Percentiles rank a stretch among this genome's conserved stretches.
phyloP scores from a whole-genome alignment of 345 rosid genomes.

The Eucalyptus rudis region DNA sequence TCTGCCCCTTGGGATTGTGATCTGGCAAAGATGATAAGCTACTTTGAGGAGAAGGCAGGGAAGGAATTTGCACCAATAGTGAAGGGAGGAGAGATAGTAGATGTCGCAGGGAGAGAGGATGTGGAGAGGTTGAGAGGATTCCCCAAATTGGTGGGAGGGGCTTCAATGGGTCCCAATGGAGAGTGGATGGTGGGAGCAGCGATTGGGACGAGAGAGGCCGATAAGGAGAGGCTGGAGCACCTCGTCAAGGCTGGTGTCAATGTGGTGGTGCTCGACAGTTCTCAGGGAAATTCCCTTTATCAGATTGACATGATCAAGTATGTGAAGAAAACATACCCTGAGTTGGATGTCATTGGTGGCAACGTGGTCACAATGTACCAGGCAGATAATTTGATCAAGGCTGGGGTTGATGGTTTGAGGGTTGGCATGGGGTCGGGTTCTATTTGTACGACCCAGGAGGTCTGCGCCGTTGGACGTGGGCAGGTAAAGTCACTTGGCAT shows the following conservation, averaged over 20 bases:
- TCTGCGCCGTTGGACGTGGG: conserved; percentile 91
- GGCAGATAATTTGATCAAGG: conserved; percentile 75
- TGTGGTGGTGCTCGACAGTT: conserved; percentile 75
- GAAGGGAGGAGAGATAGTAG: conserved; percentile 51
- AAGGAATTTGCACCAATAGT: conserved; percentile 43
- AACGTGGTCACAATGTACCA: conserved; percentile 83
- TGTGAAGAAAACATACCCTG: conserved; percentile 50
- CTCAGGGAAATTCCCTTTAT: conserved; percentile 85
- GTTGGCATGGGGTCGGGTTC: conserved; percentile 98
- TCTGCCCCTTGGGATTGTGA: conserved; percentile 45
- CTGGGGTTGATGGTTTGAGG: conserved; percentile 77
- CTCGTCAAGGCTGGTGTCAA: conserved; percentile 60
- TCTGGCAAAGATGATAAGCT: conserved; percentile 27
- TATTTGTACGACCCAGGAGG: conserved; percentile 94
- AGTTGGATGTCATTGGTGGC: conserved; percentile 82
- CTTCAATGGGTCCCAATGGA: conserved; percentile 62
- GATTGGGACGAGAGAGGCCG: conserved; percentile 67
- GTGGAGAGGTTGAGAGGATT: conserved; percentile 60
- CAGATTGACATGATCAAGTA: conserved; percentile 86
- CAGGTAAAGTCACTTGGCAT: conserved; percentile 42
- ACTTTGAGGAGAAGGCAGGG: conserved; percentile 23
- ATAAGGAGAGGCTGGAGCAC: conserved; percentile 71
- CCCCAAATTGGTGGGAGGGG: conserved; percentile 57
- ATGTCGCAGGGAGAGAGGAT: conserved; percentile 55
- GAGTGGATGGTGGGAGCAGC: conserved; percentile 95